A percentile compares a stretch with the other conserved stretches of the same genome.
phyloP scores from a whole-genome alignment of 73 alveolate genomes.

The Paramecium biaurelia region DNA sequence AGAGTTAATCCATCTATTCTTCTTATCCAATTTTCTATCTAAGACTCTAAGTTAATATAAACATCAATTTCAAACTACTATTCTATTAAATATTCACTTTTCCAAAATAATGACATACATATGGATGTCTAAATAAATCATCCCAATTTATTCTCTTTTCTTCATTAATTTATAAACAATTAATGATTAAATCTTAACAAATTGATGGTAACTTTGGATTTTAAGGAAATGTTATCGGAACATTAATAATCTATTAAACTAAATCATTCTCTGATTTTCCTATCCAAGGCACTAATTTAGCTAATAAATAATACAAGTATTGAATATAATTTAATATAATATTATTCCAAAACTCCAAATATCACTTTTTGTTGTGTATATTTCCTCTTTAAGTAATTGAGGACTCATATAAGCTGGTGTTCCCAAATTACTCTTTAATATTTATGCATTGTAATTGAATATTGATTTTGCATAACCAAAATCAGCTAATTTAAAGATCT shows the following conservation, averaged over 20 bases:
- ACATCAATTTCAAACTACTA: neutral
- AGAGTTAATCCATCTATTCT: neutral
- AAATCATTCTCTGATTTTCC: constrained; percentile 22
- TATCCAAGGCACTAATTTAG: constrained; percentile 46
- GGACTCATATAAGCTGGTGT: constrained; percentile 86
- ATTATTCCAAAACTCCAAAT: constrained; percentile 96
- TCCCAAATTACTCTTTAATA: constrained; percentile 56
- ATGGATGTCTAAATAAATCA: constrained; percentile 44
- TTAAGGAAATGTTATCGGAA: constrained; percentile 22
- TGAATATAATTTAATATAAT: constrained; percentile 73
- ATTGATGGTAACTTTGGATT: neutral
- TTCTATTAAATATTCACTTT: neutral
- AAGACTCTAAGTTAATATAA: neutral
- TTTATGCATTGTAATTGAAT: neutral
- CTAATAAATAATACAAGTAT: neutral
- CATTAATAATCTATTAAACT: neutral
- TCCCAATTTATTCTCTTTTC: constrained; percentile 55
- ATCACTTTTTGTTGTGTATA: constrained; percentile 88
- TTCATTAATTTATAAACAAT: constrained; percentile 45
- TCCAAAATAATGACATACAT: constrained; percentile 7
- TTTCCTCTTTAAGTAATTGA: constrained; percentile 84
- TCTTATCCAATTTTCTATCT: constrained; percentile 17
- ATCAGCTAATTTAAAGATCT: constrained; percentile 56
- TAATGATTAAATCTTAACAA: constrained; percentile 21
- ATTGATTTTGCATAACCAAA: constrained; percentile 60